Evolutionary conservation across 1,139 yeast species (phyloP), one percentile per base, ranked within the genome.

Genomic region (Yamadazyma taylorii): DNA sequence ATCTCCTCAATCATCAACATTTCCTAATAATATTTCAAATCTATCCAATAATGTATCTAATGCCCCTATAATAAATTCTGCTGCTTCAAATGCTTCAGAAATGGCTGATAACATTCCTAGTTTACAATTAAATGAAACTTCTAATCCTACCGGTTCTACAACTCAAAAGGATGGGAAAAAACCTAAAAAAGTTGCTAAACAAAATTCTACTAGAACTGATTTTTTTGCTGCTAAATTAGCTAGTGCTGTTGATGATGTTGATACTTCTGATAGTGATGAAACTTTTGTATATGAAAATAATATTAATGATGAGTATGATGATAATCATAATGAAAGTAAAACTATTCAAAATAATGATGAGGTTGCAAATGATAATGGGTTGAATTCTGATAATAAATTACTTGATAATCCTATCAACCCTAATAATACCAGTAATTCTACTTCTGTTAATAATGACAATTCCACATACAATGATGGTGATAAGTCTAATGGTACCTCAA

Each of bases 141-240:
- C 22, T 19, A n/a, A 24, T 14, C 4, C 24, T n/a, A 30, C 35
- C 32, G 11, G 22, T 28, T 24, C 32, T 37, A 34, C 15, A 30
- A 35, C 33, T 10, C 32, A 15, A 30, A 35, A 38, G 21, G 34
- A 45, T 34, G 8, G 33, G 10, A 38, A 37, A 19, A 53, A 50
- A 33, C 38, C 39, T n/a, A 58, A 56, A 38, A 57, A 53, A 34
- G 42, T 48, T 4, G 46, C 59, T 2, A 61, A 59, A 34, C 65
- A 61, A 36, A 60, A 47, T 47, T 75, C 63, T 30, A 69, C 95
- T 4, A 78, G 89, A 55, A 92, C 96, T 0, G 97, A 90, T 53
- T 81, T 87, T 41, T 90, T 90, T 62, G 97, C 97, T 10, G 97
- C 97, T 0, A 85, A 85, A 51, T 68, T 90, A 45, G 97, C 97